Evolutionary conservation across 305 asterid species (phyloP).

Genomic region (Fraxinus velutina): DNA sequence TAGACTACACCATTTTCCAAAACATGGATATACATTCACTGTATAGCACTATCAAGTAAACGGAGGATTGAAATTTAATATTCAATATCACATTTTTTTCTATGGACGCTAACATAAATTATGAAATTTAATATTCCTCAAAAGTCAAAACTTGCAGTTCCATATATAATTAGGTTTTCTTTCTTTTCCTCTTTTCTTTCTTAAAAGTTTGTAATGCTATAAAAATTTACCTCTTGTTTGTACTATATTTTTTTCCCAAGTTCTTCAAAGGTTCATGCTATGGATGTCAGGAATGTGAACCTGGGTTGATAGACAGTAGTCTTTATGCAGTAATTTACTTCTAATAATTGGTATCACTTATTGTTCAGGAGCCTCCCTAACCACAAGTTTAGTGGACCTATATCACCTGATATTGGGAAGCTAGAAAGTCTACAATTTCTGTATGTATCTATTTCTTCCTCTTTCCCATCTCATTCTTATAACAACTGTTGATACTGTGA

Average conservation of each 20-base stretch:
- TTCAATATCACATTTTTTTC: background rate
- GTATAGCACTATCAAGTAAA: background rate
- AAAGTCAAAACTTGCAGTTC: background rate
- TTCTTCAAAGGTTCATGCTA: background rate
- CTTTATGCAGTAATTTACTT: slow-evolving; percentile 21
- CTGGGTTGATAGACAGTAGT: background rate
- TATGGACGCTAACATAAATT: background rate
- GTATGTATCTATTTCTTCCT: slow-evolving; percentile 45
- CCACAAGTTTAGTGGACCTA: slow-evolving; percentile 86
- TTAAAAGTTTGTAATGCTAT: background rate
- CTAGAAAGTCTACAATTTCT: slow-evolving; percentile 72
- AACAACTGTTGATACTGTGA: slow-evolving; percentile 24
- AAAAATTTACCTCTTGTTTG: background rate
- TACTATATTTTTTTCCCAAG: background rate
- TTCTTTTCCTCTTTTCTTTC: slow-evolving; percentile 12
- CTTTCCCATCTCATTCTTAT: slow-evolving; percentile 7
- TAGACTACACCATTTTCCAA: background rate
- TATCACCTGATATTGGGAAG: slow-evolving; percentile 84
- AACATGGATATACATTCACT: background rate
- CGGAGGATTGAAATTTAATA: background rate
- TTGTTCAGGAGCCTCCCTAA: slow-evolving; percentile 83
- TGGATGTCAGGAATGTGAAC: slow-evolving; percentile 3
- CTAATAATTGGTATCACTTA: slow-evolving; percentile 25
- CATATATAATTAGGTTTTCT: background rate
- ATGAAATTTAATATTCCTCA: background rate